Conservation (phyloP, 2,329 filamentous ascomycete genomes). For the Neobulgaria alba region DNA sequence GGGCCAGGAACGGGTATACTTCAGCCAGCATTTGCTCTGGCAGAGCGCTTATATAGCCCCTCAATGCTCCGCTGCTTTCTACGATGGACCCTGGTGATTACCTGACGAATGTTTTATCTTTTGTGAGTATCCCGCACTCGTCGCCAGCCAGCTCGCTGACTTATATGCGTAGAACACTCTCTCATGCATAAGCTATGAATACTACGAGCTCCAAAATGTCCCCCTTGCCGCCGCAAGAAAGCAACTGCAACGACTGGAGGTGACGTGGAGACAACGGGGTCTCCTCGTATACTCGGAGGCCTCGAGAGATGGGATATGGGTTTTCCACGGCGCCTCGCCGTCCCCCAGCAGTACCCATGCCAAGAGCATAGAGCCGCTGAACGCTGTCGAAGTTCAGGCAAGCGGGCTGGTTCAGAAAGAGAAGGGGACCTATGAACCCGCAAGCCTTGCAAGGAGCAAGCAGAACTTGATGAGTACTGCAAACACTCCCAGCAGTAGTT, state of each 20-base stretch:
- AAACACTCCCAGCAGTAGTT: conserved; percentile 19
- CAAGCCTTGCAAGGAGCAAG: conserved; percentile 21
- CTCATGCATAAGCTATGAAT: conserved; percentile 28
- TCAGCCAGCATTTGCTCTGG: neutral
- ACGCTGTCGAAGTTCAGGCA: conserved; percentile 14
- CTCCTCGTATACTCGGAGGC: conserved; percentile 24
- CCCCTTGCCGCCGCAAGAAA: conserved; percentile 15
- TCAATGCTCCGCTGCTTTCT: conserved; percentile 11
- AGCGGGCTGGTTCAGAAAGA: conserved; percentile 18
- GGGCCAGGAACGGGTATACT: neutral
- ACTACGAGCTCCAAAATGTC: conserved; percentile 20
- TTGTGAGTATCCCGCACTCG: conserved; percentile 17
- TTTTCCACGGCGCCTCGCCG: conserved; percentile 17
- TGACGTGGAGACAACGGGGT: conserved; percentile 23
- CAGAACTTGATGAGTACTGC: conserved; percentile 12
- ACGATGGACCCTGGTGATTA: conserved; percentile 30
- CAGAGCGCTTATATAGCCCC: neutral
- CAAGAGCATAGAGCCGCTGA: conserved; percentile 3
- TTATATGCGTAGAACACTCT: conserved; percentile 22
- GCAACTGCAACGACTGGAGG: conserved; percentile 24
- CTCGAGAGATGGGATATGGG: conserved; percentile 24
- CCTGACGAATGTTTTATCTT: conserved; percentile 29
- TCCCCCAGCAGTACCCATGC: conserved; percentile 6
- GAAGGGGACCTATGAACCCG: conserved; percentile 24
- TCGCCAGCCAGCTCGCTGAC: neutral